Percentiles rank a stretch among this genome's conserved stretches.
phyloP scores from a whole-genome alignment of 2,329 filamentous ascomycete genomes.

The Penicillium brasilianum region DNA sequence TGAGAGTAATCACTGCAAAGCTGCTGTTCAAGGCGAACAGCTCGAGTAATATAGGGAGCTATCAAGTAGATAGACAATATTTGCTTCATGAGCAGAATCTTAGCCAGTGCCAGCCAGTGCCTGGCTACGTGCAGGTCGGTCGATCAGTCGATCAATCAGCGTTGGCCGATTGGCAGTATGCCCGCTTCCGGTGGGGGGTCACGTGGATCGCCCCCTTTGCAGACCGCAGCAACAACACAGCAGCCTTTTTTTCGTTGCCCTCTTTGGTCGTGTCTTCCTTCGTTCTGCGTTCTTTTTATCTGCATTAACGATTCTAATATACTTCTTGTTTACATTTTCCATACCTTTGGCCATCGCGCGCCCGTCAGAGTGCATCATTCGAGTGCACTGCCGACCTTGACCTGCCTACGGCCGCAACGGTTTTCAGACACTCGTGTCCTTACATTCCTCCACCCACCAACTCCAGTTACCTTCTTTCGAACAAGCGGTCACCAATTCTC shows the following conservation, averaged over 20 bases:
- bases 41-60: too few relatives aligned
- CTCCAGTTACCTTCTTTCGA: neutral
- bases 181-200: slow-evolving; percentile 6
- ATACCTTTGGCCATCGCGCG: neutral
- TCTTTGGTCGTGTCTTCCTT: neutral
- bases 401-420: neutral
- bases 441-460: neutral
- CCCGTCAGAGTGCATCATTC: neutral
- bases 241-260: neutral
- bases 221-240: slow-evolving; percentile 7
- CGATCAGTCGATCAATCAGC: neutral
- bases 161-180: neutral
- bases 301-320: slow-evolving; percentile 8
- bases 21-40: too few relatives aligned
- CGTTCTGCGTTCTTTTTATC: slow-evolving; percentile 1
- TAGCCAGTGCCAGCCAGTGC: too few relatives aligned
- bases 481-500: neutral
- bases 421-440: slow-evolving; percentile 6
- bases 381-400: neutral
- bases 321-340: neutral
- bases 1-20: too few relatives aligned
- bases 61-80: too few relatives aligned
- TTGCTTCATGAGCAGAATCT: too few relatives aligned
- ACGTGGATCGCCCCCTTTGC: slow-evolving; percentile 16
- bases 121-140: too few relatives aligned